phyloP scores from a whole-genome alignment of 768 basidiomycete genomes.

The Mycena maculata region DNA sequence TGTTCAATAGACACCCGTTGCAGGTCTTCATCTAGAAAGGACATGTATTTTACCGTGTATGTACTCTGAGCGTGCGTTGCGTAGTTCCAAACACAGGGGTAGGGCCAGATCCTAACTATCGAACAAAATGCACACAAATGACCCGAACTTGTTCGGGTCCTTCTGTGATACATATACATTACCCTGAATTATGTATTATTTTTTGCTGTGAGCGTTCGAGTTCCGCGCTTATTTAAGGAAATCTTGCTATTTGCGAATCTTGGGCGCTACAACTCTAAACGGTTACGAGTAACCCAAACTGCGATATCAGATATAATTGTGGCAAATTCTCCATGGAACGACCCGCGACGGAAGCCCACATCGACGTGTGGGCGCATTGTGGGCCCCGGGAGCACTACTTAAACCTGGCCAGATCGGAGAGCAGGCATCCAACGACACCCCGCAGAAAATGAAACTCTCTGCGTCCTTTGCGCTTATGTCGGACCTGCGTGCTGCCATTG shows the following conservation, averaged over 20 bases:
- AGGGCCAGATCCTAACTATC: not conserved
- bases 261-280: not conserved
- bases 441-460: constrained; percentile 57
- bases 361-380: not conserved
- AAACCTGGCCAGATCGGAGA: not conserved
- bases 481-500: constrained; percentile 56
- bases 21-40: constrained; percentile 79
- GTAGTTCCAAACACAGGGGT: not conserved
- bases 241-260: too few species aligned
- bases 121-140: not conserved
- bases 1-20: constrained; percentile 86
- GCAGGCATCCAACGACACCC: not conserved
- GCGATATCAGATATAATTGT: not conserved
- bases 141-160: too few species aligned
- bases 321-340: not conserved
- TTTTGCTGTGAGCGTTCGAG: too few species aligned
- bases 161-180: too few species aligned
- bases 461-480: constrained; percentile 54
- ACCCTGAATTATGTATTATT: too few species aligned
- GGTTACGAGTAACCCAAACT: not conserved
- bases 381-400: not conserved
- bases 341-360: not conserved
- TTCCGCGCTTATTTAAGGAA: too few species aligned
- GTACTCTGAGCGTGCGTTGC: too few species aligned
- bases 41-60: constrained; percentile 8